phyloP scores from a whole-genome alignment of 108 stramenopile species.

The Pseudonitzschia delicatissima region DNA sequence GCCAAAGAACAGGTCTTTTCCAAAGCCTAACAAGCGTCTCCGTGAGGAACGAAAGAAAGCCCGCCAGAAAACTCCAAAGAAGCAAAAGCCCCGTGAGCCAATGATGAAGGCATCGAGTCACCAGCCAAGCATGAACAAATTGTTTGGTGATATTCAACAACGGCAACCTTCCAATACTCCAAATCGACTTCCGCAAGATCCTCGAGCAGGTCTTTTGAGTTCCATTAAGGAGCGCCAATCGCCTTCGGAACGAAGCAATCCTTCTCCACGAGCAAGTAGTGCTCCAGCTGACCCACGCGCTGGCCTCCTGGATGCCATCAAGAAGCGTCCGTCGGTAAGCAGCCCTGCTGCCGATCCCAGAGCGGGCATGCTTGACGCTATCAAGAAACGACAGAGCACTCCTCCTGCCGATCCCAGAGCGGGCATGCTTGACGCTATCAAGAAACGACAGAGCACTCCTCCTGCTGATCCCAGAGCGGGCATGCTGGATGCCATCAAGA shows the following conservation, averaged over 20 bases:
- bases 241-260: background rate
- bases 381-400: conserved; percentile 1
- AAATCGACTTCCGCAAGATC: background rate
- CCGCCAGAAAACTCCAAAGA: background rate
- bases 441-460: too few species aligned
- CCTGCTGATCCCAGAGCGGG: background rate
- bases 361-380: background rate
- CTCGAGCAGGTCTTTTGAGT: conserved; percentile 2
- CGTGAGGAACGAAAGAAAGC: conserved; percentile 50
- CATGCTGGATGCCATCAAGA: background rate
- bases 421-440: background rate
- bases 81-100: conserved; percentile 2
- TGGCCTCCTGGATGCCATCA: background rate
- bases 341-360: background rate
- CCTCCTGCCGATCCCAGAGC: conserved; percentile 9
- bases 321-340: background rate
- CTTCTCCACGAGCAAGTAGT: too few species aligned
- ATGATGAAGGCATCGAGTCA: conserved; percentile 17
- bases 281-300: background rate
- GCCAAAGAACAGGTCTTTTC: conserved; percentile 69
- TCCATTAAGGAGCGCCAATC: conserved; percentile 7
- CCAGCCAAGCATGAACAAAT: conserved; percentile 25
- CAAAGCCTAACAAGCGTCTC: conserved; percentile 66
- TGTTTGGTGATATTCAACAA: conserved; percentile 22
- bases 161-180: background rate